Evolutionary conservation across 345 rosid species (phyloP).

Genomic region (Heritiera littoralis): DNA sequence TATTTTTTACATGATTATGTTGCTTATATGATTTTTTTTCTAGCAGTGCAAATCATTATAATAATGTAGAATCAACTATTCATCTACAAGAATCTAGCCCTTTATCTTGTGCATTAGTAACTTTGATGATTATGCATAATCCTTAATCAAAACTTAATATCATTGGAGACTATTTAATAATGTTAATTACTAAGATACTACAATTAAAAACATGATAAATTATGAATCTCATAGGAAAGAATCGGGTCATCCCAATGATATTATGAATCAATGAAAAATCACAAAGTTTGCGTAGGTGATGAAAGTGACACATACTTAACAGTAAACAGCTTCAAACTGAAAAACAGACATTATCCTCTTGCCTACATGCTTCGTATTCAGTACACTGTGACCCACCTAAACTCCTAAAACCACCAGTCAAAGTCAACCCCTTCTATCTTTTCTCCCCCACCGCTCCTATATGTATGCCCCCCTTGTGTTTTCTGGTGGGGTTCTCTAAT

Average conservation of each 20-base stretch:
- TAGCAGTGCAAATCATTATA: too few relatives aligned
- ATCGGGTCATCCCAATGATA: not conserved
- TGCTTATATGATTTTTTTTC: too few relatives aligned
- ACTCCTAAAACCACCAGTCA: constrained; percentile 42
- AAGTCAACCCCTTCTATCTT: constrained; percentile 32
- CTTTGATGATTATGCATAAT: too few relatives aligned
- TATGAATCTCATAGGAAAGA: not conserved
- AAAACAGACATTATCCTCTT: not conserved
- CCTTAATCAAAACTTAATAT: too few relatives aligned
- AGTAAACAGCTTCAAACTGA: constrained; percentile 4
- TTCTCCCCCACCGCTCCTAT: not conserved
- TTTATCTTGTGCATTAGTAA: too few relatives aligned
- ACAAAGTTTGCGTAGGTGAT: not conserved
- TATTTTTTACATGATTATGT: too few relatives aligned
- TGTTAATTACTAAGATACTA: too few relatives aligned
- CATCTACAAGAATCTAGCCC: too few relatives aligned
- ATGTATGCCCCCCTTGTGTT: constrained; percentile 26
- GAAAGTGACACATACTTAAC: constrained; percentile 33
- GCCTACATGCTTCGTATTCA: not conserved
- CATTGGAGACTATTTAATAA: too few relatives aligned
- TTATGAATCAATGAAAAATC: not conserved
- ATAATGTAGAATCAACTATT: too few relatives aligned
- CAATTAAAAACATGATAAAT: too few relatives aligned
- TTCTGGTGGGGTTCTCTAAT: not conserved
- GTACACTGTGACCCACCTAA: constrained; percentile 26